Conservation (phyloP, 495 filamentous ascomycete species). For the Aspergillus diversus region DNA sequence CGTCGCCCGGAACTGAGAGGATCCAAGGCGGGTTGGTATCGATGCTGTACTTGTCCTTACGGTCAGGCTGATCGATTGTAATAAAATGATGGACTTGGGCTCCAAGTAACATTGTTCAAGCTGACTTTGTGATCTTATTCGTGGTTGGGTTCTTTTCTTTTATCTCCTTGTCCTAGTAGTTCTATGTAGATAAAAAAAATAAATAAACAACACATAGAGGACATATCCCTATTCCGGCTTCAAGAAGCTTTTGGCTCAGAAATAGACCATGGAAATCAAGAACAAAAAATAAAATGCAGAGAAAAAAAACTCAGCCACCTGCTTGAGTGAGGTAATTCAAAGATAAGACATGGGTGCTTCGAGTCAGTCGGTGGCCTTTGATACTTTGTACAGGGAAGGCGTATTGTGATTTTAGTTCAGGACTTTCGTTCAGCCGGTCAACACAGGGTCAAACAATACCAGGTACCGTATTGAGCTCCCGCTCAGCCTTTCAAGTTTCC, state of each 20-base stretch:
- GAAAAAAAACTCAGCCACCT: background rate
- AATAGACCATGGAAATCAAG: background rate
- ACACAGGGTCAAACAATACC: conserved; percentile 18
- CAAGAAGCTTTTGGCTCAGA: no score
- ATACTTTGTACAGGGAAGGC: no score
- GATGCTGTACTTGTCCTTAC: conserved; percentile 20
- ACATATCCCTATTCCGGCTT: no score
- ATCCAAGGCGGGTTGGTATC: conserved; percentile 23
- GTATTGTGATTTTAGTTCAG: no score
- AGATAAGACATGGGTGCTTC: background rate
- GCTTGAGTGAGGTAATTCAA: background rate
- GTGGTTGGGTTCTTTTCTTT: background rate
- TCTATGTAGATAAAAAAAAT: background rate
- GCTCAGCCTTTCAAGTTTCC: background rate
- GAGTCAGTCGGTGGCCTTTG: background rate
- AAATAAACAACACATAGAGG: background rate
- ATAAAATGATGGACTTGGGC: no score
- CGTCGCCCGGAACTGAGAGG: conserved; percentile 27
- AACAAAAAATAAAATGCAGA: background rate
- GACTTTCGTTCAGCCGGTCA: no score
- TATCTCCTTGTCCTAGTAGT: background rate
- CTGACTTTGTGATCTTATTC: background rate
- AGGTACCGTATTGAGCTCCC: conserved; percentile 24
- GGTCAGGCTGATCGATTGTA: conserved; percentile 13
- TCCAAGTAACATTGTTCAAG: no score